Base-by-base conservation (phyloP, 2,329 filamentous ascomycete genomes). In the Trichoderma sp. region DNA sequence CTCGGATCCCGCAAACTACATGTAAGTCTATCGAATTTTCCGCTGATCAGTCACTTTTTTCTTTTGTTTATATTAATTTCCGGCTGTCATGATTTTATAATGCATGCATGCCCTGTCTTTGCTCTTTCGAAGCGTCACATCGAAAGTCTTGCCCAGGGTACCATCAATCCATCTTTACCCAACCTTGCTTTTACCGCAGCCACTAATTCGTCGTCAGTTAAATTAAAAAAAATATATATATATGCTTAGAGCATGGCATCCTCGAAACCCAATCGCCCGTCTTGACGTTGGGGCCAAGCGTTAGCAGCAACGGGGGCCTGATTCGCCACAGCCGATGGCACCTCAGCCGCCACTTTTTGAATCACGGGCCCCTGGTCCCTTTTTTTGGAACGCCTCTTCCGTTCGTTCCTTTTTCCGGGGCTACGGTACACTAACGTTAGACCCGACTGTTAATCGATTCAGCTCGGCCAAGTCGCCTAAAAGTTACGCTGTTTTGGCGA, bases 311-410 rank as follows among this genome's bases (percentile, higher is more conserved):
- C 36, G 53, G 53, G 64, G 34, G 18, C 56, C 56, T 68, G 34
- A 68, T 60, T 68, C 36, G 65, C 56, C 36, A 14, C 65, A 47
- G 36, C 56, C 53, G 34, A 47, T 34, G 36, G 56, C 65, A 60
- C 65, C 36, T 67, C 65, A 68, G 65, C 65, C 65, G 65, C 65
- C 65, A 60, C 65, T 28, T 47, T 36, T 9, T 24, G 53, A 30
- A 21, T 68, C 65, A 68, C 65, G 36, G 65, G 34, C 53, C 65
- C 65, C 65, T 47, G 53, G 65, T 28, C 36, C 53, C 24, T 14
- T 51, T 51, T 28, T 62, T 63, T 43, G 18, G 26, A 39, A 28
- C 65, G 65, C 65, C 56, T 68, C 62, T 63, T 36, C 61, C 61
- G 61, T 26, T 63, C 24, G 24, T 34, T 47, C 36, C 30, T 53